These are phyloP conservation scores for Fagus sylvatica DNA, from an alignment of 306 rosid genomes.

Conservation along the genomic window DNA sequence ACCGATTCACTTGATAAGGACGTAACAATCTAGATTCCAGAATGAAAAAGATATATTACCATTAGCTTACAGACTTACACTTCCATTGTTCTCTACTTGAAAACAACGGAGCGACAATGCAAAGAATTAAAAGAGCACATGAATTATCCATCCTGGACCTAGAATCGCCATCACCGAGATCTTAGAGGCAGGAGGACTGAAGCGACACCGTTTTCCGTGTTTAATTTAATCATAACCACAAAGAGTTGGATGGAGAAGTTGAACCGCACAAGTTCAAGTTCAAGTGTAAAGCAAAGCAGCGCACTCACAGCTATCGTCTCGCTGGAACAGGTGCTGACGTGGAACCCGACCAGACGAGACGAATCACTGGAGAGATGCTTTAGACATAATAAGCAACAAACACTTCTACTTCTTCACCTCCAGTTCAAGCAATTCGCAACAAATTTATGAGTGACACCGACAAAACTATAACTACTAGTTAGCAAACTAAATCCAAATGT, in stretches of 20 bases:
- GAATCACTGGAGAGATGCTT: neutral
- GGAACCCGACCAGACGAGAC: neutral
- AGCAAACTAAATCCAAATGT: neutral
- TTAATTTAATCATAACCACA: neutral
- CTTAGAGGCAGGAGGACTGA: neutral
- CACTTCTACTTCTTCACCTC: neutral
- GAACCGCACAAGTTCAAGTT: neutral
- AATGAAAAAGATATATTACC: too few species aligned
- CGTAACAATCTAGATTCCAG: too few species aligned
- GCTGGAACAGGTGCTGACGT: neutral
- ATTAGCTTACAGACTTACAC: too few species aligned
- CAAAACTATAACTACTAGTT: neutral
- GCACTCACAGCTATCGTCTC: neutral
- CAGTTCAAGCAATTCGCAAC: neutral
- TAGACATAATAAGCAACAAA: neutral
- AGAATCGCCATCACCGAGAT: too few species aligned
- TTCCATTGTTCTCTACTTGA: too few species aligned
- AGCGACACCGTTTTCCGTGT: neutral
- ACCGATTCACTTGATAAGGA: neutral
- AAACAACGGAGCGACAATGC: too few species aligned
- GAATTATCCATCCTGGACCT: neutral
- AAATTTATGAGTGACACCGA: neutral
- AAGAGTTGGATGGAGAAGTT: neutral
- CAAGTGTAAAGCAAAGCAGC: too few species aligned
- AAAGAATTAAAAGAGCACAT: too few species aligned